phyloP scores from a whole-genome alignment of 2,329 filamentous ascomycete species.

The Fusarium tupiense region DNA sequence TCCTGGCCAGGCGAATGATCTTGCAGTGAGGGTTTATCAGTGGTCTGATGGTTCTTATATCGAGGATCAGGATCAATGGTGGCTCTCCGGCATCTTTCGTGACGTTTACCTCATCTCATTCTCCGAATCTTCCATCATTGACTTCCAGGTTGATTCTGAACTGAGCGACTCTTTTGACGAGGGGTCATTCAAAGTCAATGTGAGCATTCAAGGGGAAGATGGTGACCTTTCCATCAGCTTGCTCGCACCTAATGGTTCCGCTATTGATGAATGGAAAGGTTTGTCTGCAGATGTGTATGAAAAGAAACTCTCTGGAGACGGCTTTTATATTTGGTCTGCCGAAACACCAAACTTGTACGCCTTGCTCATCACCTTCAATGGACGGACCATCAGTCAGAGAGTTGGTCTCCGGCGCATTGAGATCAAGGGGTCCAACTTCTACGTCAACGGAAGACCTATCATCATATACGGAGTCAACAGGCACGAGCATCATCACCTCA shows the following conservation, averaged over 20 bases:
- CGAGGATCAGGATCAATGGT: constrained; percentile 78
- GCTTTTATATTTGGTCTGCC: constrained; percentile 73
- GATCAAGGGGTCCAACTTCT: constrained; percentile 68
- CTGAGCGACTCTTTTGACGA: constrained; percentile 65
- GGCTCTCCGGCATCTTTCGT: constrained; percentile 70
- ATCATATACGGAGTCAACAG: constrained; percentile 75
- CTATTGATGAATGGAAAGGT: constrained; percentile 41
- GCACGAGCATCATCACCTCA: constrained; percentile 74
- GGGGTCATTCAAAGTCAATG: constrained; percentile 57
- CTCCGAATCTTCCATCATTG: constrained; percentile 57
- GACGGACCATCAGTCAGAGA: constrained; percentile 58
- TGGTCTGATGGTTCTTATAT: constrained; percentile 77
- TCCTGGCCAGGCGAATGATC: constrained; percentile 57
- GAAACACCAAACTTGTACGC: constrained; percentile 73
- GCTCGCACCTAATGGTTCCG: constrained; percentile 46
- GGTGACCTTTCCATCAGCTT: constrained; percentile 52
- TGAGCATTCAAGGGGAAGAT: constrained; percentile 59
- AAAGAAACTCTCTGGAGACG: constrained; percentile 53
- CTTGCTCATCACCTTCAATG: constrained; percentile 50
- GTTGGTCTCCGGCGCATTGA: constrained; percentile 73
- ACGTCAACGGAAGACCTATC: constrained; percentile 72
- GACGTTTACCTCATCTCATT: constrained; percentile 74
- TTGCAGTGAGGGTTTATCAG: constrained; percentile 77
- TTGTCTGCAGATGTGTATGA: constrained; percentile 49
- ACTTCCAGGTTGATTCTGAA: constrained; percentile 59